These are phyloP conservation scores for Melanomma pulvis-pyrius DNA, from an alignment of 495 filamentous ascomycete species.

Conservation along the genomic window DNA sequence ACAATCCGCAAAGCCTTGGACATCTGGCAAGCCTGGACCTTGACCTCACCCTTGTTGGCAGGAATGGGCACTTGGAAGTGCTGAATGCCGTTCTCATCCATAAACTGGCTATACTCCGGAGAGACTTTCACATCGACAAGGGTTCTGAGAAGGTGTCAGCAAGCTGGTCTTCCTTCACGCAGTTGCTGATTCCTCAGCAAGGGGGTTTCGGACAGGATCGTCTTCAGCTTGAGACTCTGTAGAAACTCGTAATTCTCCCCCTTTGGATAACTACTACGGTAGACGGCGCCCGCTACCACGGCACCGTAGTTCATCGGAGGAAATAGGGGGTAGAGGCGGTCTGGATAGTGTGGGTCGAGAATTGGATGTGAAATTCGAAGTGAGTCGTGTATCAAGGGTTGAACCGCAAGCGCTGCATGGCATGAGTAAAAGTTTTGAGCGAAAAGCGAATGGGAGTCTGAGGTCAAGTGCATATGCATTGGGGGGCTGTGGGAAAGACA, in stretches of 20 bases:
- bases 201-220: constrained; percentile 64
- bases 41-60: constrained; percentile 69
- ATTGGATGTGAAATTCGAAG: neutral
- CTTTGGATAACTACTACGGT: constrained; percentile 75
- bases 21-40: constrained; percentile 63
- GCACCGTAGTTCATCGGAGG: constrained; percentile 68
- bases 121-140: constrained; percentile 70
- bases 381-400: neutral
- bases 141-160: constrained; percentile 55
- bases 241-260: constrained; percentile 66
- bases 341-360: neutral
- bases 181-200: constrained; percentile 3
- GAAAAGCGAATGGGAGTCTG: too few species aligned
- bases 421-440: too few species aligned
- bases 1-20: constrained; percentile 64
- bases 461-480: neutral
- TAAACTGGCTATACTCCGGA: constrained; percentile 60
- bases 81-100: constrained; percentile 62
- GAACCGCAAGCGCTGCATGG: neutral
- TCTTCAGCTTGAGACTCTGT: constrained; percentile 66
- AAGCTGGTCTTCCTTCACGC: neutral
- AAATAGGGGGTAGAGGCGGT: constrained; percentile 18
- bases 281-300: constrained; percentile 64
- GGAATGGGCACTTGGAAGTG: constrained; percentile 72
- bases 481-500: neutral